Evolutionary conservation across 306 rosid species (phyloP).

Genomic region (Acacia acuminata): DNA sequence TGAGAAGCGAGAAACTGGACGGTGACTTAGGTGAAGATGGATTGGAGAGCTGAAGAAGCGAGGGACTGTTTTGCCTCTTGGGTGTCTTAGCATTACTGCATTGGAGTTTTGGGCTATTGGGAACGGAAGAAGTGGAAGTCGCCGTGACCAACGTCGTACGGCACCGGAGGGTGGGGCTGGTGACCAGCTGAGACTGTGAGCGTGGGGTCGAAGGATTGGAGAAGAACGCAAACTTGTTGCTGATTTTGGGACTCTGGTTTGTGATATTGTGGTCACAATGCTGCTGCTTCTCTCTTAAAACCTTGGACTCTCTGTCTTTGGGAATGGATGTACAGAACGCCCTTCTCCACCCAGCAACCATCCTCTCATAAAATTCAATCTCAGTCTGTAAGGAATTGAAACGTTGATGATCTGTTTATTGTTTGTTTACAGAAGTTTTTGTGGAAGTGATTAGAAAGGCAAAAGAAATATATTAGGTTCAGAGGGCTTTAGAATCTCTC

Average conservation of each 20-base stretch:
- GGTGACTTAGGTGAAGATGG: constrained; percentile 86
- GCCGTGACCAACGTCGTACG: constrained; percentile 54
- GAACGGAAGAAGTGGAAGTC: constrained; percentile 52
- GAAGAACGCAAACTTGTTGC: constrained; percentile 78
- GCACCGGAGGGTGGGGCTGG: constrained; percentile 73
- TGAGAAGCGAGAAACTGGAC: constrained; percentile 81
- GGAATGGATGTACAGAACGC: constrained; percentile 90
- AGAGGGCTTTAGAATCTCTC: constrained; percentile 35
- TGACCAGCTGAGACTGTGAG: constrained; percentile 50
- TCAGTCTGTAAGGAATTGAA: constrained; percentile 6
- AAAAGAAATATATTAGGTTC: constrained; percentile 44
- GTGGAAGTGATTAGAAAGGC: constrained; percentile 40
- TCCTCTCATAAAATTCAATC: constrained; percentile 32
- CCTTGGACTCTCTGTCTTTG: constrained; percentile 54
- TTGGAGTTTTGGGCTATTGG: constrained; percentile 78
- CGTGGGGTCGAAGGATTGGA: constrained; percentile 88
- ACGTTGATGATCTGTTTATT: constrained; percentile 4
- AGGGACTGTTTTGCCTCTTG: constrained; percentile 43
- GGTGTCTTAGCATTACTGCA: constrained; percentile 49
- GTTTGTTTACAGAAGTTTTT: background rate
- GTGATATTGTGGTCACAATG: constrained; percentile 37
- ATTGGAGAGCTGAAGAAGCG: constrained; percentile 58
- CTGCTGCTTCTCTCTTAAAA: constrained; percentile 44
- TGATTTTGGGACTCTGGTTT: constrained; percentile 58
- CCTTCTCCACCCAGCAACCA: constrained; percentile 97